Evolutionary conservation across 257 asterid genomes (phyloP).

Genomic region (Solanum ahanhuiri): DNA sequence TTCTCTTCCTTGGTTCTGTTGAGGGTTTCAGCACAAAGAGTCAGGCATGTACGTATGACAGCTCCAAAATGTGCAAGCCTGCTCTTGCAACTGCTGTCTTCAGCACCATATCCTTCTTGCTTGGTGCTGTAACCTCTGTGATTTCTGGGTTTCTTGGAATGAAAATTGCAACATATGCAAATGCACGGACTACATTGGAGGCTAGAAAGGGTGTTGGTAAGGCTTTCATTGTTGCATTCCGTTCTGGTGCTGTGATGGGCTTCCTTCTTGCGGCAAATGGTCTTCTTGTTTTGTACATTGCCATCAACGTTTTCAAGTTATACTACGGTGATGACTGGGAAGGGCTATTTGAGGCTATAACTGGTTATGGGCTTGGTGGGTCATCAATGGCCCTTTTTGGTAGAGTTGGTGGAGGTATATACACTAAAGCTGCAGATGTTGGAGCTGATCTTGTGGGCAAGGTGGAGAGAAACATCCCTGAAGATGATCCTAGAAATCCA

Average conservation of each 20-base stretch:
- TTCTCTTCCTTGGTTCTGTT: conserved; percentile 80
- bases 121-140: conserved; percentile 76
- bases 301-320: conserved; percentile 55
- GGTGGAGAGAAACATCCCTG: conserved; percentile 74
- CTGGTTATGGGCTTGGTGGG: conserved; percentile 90
- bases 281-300: conserved; percentile 56
- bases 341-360: conserved; percentile 73
- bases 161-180: conserved; percentile 82
- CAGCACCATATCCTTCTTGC: conserved; percentile 60
- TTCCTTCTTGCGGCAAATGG: conserved; percentile 87
- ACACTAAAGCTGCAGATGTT: conserved; percentile 87
- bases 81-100: conserved; percentile 76
- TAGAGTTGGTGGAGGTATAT: conserved; percentile 87
- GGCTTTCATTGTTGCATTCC: conserved; percentile 65
- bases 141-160: conserved; percentile 82
- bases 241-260: conserved; percentile 91
- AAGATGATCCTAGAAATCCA: conserved; percentile 84
- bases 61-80: conserved; percentile 53
- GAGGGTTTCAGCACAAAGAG: conserved; percentile 60
- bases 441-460: conserved; percentile 89
- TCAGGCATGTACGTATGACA: conserved; percentile 51
- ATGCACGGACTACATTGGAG: conserved; percentile 76
- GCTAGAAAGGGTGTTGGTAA: conserved; percentile 83
- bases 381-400: conserved; percentile 91
- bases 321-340: conserved; percentile 88